Evolutionary conservation across 768 basidiomycete species (phyloP), one percentile per base, ranked within the genome.

Genomic region (Obba rivulosa): DNA sequence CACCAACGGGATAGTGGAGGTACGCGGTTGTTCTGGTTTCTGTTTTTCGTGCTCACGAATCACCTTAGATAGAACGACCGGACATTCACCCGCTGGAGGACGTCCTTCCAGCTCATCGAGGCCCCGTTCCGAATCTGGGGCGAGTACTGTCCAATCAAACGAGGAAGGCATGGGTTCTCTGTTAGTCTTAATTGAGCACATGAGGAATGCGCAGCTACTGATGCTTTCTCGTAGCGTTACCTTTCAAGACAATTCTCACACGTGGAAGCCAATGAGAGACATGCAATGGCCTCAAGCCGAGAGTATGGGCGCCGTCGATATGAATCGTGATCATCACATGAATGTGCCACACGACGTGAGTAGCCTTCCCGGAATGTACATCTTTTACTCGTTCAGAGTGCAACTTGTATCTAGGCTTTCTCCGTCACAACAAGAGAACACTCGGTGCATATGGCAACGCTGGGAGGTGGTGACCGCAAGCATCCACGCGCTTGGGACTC

Each of bases 401-500:
- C n/a, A 55, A 8, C 18, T 23, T 42, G 39, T 49, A 43, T 49
- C 22, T 46, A 52, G 54, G 43, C 50, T 4, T 55, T 49, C 54
- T 51, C 51, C 4, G 49, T 47, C 13, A 38, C 51, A 20, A 34
- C 52, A 28, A 47, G 52, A 22, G 52, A 43, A 14, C 57, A 58
- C 34, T 57, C 57, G 36, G 53, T 62, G 43, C 51, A 56, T 24
- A 54, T 59, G 55, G 53, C 54, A 34, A 51, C 58, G 36, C 42
- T 57, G 37, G 53, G 46, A n/a, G 55, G 52, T 46, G 36, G 52
- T 51, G 53, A 55, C 41, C 61, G 61, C 21, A 62, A 62, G 39
- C 61, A 62, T 37, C 54, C 57, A 2, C 57, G 61, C 9, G 57
- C 51, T 48, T 62, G 61, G 61, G 61, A 62, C 8, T 47, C 56